Percentiles rank a stretch among this genome's conserved stretches.
These are phyloP conservation scores for Cercophora sp. DNA, from an alignment of 495 filamentous ascomycete species.

Conservation along the genomic window DNA sequence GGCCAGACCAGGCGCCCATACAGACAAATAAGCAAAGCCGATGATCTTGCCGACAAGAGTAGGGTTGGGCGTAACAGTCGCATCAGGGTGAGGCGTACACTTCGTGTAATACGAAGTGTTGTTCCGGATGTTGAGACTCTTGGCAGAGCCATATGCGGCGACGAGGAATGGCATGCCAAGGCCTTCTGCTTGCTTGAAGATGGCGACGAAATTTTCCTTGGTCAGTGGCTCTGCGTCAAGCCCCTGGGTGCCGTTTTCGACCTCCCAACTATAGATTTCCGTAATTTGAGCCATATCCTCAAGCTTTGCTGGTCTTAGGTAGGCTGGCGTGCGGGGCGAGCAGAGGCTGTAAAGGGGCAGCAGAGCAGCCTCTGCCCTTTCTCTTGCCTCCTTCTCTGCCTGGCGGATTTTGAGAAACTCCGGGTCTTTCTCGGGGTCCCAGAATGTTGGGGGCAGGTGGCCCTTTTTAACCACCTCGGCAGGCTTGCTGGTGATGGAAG, in stretches of 20 bases:
- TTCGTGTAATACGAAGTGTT: not conserved
- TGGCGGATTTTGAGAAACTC: not conserved
- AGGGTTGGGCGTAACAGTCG: not conserved
- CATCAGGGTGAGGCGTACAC: not conserved
- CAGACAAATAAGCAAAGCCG: slow-evolving; percentile 33
- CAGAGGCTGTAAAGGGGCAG: slow-evolving; percentile 5
- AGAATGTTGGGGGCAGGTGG: too few species aligned
- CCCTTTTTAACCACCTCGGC: too few species aligned
- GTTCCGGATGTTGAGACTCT: not conserved
- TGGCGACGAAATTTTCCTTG: slow-evolving; percentile 15
- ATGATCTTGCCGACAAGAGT: slow-evolving; percentile 20
- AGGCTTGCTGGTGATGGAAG: not conserved
- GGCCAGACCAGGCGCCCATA: slow-evolving; percentile 23
- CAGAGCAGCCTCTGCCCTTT: not conserved
- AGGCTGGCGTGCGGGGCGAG: slow-evolving; percentile 26
- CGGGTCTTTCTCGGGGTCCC: too few species aligned
- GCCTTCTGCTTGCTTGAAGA: slow-evolving; percentile 17
- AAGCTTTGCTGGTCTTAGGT: slow-evolving; percentile 32
- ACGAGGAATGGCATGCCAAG: slow-evolving; percentile 40
- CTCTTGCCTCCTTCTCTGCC: not conserved
- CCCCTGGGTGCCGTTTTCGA: slow-evolving; percentile 26
- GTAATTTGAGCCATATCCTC: slow-evolving; percentile 27
- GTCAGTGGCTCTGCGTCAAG: slow-evolving; percentile 27
- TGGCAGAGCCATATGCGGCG: slow-evolving; percentile 28
- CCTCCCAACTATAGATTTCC: slow-evolving; percentile 37